phyloP scores from a whole-genome alignment of 2,329 filamentous ascomycete species.

The Diplodia intermedia region DNA sequence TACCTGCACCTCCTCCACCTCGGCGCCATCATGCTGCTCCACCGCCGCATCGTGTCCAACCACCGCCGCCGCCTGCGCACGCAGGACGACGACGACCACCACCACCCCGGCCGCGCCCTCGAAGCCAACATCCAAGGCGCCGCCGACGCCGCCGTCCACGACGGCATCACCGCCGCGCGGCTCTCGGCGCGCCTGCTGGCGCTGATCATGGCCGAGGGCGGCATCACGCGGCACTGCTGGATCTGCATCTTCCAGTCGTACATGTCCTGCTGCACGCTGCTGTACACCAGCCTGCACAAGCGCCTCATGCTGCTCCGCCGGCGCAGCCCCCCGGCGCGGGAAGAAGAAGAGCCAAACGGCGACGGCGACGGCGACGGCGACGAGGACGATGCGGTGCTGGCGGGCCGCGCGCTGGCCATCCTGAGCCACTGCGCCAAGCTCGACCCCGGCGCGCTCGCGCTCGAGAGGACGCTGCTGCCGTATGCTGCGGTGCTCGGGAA shows the following conservation, averaged over 20 bases:
- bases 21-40: neutral
- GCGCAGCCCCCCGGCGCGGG: no score
- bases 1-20: conserved; percentile 6
- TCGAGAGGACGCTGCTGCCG: neutral
- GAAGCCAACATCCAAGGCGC: neutral
- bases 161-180: conserved; percentile 37
- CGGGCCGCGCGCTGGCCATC: neutral
- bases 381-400: neutral
- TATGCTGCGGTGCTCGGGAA: neutral
- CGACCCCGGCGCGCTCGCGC: neutral
- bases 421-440: neutral
- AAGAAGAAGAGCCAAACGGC: no score
- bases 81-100: neutral
- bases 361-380: no score
- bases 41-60: neutral
- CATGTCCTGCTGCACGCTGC: neutral
- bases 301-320: neutral
- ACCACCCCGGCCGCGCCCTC: neutral
- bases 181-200: conserved; percentile 36
- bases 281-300: neutral
- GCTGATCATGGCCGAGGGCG: conserved; percentile 35
- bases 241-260: conserved; percentile 35
- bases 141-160: conserved; percentile 33
- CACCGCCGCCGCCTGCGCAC: neutral
- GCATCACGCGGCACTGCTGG: conserved; percentile 37